phyloP scores from a whole-genome alignment of 2,329 filamentous ascomycete genomes.

The Stachybotrys echinatus region DNA sequence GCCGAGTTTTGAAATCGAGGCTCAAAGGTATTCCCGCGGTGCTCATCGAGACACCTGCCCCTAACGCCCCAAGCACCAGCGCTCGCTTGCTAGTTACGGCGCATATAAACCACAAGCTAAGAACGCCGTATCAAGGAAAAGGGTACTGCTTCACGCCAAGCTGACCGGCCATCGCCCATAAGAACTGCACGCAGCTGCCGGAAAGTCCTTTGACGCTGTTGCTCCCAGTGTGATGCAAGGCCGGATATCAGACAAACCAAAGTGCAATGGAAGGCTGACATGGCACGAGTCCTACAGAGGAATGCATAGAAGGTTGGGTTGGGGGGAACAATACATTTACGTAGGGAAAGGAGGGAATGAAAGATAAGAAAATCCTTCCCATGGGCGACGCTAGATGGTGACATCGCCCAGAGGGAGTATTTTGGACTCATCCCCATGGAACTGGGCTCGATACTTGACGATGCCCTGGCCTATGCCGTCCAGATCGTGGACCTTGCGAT shows the following conservation, averaged over 20 bases:
- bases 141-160: too few species aligned
- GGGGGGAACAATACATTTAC: not conserved
- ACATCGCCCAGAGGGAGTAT: conserved; percentile 53
- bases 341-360: not conserved
- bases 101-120: too few species aligned
- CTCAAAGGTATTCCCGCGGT: too few species aligned
- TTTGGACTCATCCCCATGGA: conserved; percentile 59
- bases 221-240: not conserved
- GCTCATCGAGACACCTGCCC: too few species aligned
- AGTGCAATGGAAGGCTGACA: not conserved
- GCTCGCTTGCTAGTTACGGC: too few species aligned
- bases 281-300: not conserved
- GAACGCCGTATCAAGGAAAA: too few species aligned
- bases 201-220: not conserved
- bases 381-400: conserved; percentile 19
- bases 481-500: conserved; percentile 59
- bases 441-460: conserved; percentile 59
- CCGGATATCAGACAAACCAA: not conserved
- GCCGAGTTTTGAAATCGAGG: too few species aligned
- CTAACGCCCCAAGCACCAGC: too few species aligned
- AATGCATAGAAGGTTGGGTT: not conserved
- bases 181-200: too few species aligned
- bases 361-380: conserved; percentile 3
- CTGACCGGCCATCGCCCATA: not conserved
- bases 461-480: conserved; percentile 62